Evolutionary conservation across 2,329 filamentous ascomycete genomes (phyloP).

Genomic region (Venturia pyrina): DNA sequence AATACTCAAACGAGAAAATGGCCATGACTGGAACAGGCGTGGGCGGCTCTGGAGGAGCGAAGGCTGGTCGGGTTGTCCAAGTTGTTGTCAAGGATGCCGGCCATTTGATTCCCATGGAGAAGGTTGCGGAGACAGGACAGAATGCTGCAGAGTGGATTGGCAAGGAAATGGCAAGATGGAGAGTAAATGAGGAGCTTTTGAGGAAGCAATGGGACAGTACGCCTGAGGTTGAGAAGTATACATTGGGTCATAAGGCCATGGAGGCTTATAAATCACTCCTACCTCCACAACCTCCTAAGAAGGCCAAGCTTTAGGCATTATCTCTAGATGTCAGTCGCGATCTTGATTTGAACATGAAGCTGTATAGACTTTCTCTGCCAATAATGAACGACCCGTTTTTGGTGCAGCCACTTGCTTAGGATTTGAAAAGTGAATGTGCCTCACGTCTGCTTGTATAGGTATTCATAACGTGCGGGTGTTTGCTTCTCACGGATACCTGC

Average conservation of each 20-base stretch:
- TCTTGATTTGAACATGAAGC: no score
- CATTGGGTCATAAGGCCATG: conserved; percentile 15
- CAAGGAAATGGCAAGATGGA: conserved; percentile 28
- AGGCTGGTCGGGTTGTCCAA: conserved; percentile 56
- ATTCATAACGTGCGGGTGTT: no score
- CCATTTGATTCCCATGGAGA: conserved; percentile 79
- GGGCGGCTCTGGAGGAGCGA: conserved; percentile 56
- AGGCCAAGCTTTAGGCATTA: not conserved
- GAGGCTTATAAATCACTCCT: not conserved
- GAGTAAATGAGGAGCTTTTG: conserved; percentile 19
- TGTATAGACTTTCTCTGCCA: no score
- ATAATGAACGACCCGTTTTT: no score
- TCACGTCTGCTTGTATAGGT: no score
- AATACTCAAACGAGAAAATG: conserved; percentile 49
- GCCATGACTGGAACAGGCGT: conserved; percentile 52
- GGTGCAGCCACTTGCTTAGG: not conserved
- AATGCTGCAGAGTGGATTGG: conserved; percentile 29
- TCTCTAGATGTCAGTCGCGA: not conserved
- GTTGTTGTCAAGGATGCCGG: conserved; percentile 56
- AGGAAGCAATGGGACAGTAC: conserved; percentile 20
- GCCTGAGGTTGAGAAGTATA: conserved; percentile 18
- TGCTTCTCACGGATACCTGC: no score
- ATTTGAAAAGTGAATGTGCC: no score
- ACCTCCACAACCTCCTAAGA: not conserved
- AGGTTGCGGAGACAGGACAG: conserved; percentile 56